Evolutionary conservation across 257 asterid species (phyloP).

Genomic region (Solanum corneliomulleri): DNA sequence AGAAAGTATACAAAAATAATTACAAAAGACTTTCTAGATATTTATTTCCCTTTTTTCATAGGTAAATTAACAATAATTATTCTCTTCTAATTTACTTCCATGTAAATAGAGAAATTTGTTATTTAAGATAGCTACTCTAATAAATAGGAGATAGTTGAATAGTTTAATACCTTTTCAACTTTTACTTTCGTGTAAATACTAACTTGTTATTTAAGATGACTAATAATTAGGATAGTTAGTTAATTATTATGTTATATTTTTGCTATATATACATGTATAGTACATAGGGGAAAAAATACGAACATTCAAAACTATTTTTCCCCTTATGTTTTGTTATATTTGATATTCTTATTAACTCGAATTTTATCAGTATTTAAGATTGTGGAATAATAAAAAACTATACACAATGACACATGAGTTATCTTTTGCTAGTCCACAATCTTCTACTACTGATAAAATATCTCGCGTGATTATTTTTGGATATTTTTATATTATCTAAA

Average conservation of each 20-base stretch:
- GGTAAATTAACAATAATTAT: not conserved
- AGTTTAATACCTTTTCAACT: not conserved
- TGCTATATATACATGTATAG: not conserved
- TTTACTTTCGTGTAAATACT: not conserved
- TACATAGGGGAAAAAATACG: not conserved
- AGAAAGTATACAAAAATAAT: not conserved
- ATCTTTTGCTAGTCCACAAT: not conserved
- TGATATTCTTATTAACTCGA: too few species aligned
- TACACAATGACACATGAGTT: not conserved
- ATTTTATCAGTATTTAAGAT: not conserved
- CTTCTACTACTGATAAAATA: not conserved
- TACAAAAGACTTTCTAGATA: not conserved
- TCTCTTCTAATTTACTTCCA: not conserved
- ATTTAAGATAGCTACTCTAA: not conserved
- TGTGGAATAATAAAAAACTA: not conserved
- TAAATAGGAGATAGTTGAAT: not conserved
- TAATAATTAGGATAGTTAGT: not conserved
- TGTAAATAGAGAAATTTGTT: not conserved
- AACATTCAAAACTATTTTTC: not conserved
- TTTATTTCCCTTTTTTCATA: not conserved
- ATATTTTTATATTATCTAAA: too few species aligned
- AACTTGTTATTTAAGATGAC: not conserved
- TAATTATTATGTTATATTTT: too few species aligned
- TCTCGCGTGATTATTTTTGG: not conserved
- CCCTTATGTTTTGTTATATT: too few species aligned